Evolutionary conservation across 139 green algal genomes (phyloP).

Genomic region (Asterochloris sp.): DNA sequence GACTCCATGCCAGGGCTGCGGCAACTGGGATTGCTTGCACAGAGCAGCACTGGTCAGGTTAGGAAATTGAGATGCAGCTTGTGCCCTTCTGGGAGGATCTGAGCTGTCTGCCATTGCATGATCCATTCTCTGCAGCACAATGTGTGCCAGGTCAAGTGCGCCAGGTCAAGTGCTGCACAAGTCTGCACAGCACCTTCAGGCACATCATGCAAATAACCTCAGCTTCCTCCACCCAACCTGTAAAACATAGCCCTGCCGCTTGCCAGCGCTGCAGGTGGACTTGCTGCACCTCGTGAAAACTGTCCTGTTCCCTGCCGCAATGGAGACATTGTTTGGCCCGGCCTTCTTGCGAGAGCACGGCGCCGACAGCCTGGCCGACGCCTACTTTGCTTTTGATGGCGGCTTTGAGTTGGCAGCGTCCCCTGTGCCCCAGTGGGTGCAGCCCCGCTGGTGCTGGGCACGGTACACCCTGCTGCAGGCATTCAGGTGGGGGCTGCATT

Average conservation of each 20-base stretch:
- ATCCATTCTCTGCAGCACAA: not conserved
- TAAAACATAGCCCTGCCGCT: not conserved
- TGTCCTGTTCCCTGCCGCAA: conserved; percentile 49
- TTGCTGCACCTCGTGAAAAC: conserved; percentile 34
- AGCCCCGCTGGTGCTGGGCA: conserved; percentile 44
- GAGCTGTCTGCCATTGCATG: not conserved
- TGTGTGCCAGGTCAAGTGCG: not conserved
- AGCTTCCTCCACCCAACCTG: not conserved
- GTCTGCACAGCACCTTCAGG: not conserved
- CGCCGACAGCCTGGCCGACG: conserved; percentile 6
- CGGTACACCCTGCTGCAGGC: conserved; percentile 26
- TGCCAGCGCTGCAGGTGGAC: conserved; percentile 44
- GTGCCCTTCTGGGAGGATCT: too few species aligned
- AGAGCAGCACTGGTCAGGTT: too few species aligned
- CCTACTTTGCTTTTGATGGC: conserved; percentile 56
- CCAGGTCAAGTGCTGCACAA: not conserved
- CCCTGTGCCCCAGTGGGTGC: conserved; percentile 65
- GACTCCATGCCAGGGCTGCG: too few species aligned
- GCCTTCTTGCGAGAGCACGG: conserved; percentile 23
- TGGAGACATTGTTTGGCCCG: conserved; percentile 49
- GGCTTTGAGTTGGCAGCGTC: conserved; percentile 73
- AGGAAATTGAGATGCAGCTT: too few species aligned
- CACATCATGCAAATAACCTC: not conserved
- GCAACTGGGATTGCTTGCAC: too few species aligned
- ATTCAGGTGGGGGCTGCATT: conserved; percentile 19